phyloP scores from a whole-genome alignment of 306 rosid genomes.

The Lagenaria siceraria region DNA sequence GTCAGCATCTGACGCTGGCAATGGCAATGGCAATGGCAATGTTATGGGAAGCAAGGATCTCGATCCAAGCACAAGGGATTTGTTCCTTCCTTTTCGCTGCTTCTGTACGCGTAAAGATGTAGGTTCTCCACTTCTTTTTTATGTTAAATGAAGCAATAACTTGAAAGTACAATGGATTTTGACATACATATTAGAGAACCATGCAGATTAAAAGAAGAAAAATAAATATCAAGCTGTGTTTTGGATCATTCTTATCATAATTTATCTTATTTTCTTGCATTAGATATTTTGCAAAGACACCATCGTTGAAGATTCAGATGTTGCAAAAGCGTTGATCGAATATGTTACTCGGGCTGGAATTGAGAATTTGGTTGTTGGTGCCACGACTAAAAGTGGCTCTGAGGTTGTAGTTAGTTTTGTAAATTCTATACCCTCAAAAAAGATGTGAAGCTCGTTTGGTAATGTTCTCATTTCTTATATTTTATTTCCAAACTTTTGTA shows the following conservation, averaged over 20 bases:
- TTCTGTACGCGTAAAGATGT: constrained; percentile 86
- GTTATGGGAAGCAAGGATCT: constrained; percentile 26
- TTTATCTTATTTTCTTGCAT: not conserved
- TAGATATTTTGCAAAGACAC: constrained; percentile 69
- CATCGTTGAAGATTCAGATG: constrained; percentile 57
- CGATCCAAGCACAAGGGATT: constrained; percentile 37
- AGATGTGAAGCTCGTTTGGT: not conserved
- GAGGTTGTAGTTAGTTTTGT: constrained; percentile 24
- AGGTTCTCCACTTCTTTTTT: constrained; percentile 13
- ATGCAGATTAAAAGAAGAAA: not conserved
- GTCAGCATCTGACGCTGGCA: not conserved
- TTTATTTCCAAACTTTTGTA: not conserved
- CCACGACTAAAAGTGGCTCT: constrained; percentile 57
- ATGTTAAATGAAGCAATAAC: not conserved
- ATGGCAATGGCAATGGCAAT: not conserved
- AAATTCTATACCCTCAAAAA: not conserved
- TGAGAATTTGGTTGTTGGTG: constrained; percentile 71
- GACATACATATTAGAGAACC: not conserved
- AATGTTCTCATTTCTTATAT: not conserved
- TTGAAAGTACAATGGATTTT: not conserved
- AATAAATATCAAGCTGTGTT: not conserved
- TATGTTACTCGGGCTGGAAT: constrained; percentile 45
- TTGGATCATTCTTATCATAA: not conserved
- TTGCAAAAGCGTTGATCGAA: constrained; percentile 50
- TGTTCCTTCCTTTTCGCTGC: constrained; percentile 81